phyloP scores from a whole-genome alignment of 768 basidiomycete genomes.

The Mycena floridula region DNA sequence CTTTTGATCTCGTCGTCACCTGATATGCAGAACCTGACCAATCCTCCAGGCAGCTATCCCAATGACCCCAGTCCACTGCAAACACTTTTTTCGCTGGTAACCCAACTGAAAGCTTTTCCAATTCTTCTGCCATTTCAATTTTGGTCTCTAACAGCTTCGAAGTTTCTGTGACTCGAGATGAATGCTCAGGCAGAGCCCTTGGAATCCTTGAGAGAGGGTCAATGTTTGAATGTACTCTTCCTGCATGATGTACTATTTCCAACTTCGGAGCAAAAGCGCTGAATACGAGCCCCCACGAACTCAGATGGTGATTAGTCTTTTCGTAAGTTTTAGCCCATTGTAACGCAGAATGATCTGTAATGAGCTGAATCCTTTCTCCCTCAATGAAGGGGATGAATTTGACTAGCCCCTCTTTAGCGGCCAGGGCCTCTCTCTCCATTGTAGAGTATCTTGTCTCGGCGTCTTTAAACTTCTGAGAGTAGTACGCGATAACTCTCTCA shows the following conservation, averaged over 20 bases:
- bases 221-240: neutral
- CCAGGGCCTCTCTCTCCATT: constrained; percentile 22
- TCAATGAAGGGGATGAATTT: constrained; percentile 23
- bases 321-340: constrained; percentile 8
- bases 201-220: constrained; percentile 6
- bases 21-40: too few relatives aligned
- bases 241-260: constrained; percentile 2
- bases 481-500: constrained; percentile 18
- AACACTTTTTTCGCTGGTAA: too few relatives aligned
- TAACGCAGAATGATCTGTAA: constrained; percentile 8
- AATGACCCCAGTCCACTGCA: too few relatives aligned
- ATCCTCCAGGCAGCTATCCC: too few relatives aligned
- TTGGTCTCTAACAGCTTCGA: too few relatives aligned
- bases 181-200: neutral
- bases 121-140: too few relatives aligned
- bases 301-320: constrained; percentile 8
- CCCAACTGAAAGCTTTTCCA: too few relatives aligned
- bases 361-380: constrained; percentile 15
- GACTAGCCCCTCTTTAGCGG: constrained; percentile 18
- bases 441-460: constrained; percentile 19
- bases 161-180: too few relatives aligned
- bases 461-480: constrained; percentile 12
- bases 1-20: too few relatives aligned
- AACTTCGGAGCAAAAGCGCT: constrained; percentile 3
- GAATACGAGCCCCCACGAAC: constrained; percentile 19